Evolutionary conservation across 2,329 filamentous ascomycete species (phyloP).

Genomic region (Chrysoporthe puriensis): DNA sequence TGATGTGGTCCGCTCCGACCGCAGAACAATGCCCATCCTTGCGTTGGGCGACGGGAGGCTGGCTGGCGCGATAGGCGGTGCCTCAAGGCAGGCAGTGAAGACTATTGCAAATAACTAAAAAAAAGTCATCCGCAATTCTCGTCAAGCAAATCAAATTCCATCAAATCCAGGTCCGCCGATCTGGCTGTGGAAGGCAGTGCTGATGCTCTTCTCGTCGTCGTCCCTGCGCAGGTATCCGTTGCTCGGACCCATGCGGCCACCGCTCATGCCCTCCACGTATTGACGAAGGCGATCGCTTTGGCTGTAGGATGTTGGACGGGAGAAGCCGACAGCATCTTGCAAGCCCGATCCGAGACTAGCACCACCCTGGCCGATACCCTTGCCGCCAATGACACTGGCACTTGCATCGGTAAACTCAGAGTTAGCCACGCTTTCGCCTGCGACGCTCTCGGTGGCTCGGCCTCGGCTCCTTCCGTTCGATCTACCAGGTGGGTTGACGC

Average conservation of each 20-base stretch:
- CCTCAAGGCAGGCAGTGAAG: constrained; percentile 9
- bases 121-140: constrained; percentile 18
- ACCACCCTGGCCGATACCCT: constrained; percentile 79
- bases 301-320: constrained; percentile 63
- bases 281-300: constrained; percentile 92
- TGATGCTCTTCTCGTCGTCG: constrained; percentile 94
- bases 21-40: constrained; percentile 7
- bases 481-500: constrained; percentile 63
- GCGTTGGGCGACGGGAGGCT: constrained; percentile 18
- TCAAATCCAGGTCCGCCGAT: constrained; percentile 67
- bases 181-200: constrained; percentile 95
- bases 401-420: constrained; percentile 88
- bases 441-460: constrained; percentile 74
- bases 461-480: constrained; percentile 68
- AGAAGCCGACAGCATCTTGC: constrained; percentile 71
- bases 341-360: constrained; percentile 85
- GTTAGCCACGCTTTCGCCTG: constrained; percentile 89
- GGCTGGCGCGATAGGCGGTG: constrained; percentile 7
- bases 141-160: constrained; percentile 40
- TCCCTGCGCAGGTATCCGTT: constrained; percentile 76
- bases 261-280: constrained; percentile 76
- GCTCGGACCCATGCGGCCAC: constrained; percentile 67
- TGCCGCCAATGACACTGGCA: constrained; percentile 75
- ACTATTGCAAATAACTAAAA: constrained; percentile 20
- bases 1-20: constrained; percentile 11